Percentiles rank a stretch among this genome's conserved stretches.
Conservation (phyloP, 257 asterid species). For the Paraleonurus japonicus region DNA sequence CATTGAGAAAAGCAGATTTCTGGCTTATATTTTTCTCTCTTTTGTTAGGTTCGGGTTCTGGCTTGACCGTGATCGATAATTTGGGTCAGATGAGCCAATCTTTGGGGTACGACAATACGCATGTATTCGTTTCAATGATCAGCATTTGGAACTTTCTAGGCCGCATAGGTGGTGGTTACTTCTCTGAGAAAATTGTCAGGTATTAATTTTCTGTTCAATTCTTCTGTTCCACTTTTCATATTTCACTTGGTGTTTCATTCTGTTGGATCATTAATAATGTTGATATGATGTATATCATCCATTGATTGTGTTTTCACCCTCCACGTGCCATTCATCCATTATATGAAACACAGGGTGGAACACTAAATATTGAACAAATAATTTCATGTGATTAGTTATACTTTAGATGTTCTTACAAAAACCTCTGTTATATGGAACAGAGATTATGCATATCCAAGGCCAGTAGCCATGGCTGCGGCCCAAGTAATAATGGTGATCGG, state of each 20-base stretch:
- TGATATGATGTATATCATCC: too few relatives aligned
- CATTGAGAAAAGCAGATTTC: conserved; percentile 50
- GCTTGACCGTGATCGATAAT: conserved; percentile 59
- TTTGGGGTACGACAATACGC: conserved; percentile 44
- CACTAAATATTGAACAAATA: too few relatives aligned
- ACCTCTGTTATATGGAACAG: conserved; percentile 30
- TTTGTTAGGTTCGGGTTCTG: conserved; percentile 57
- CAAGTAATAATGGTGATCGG: conserved; percentile 77
- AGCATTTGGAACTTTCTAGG: conserved; percentile 66
- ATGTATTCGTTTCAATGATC: conserved; percentile 55
- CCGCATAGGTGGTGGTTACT: conserved; percentile 56
- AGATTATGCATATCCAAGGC: conserved; percentile 84
- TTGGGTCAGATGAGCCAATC: conserved; percentile 62
- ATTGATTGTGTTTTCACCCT: too few relatives aligned
- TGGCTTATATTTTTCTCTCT: conserved; percentile 59
- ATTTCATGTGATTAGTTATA: too few relatives aligned
- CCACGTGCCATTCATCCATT: too few relatives aligned
- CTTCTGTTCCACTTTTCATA: too few relatives aligned
- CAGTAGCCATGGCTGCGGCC: conserved; percentile 71
- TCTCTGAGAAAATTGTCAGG: conserved; percentile 59
- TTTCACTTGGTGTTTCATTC: too few relatives aligned
- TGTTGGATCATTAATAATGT: too few relatives aligned
- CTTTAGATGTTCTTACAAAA: conserved; percentile 18
- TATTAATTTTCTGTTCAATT: conserved; percentile 10
- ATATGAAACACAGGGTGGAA: too few relatives aligned